Evolutionary conservation across 371 early-diverging fungal genomes (phyloP).

Genomic region (Lichtheimia ramosa): DNA sequence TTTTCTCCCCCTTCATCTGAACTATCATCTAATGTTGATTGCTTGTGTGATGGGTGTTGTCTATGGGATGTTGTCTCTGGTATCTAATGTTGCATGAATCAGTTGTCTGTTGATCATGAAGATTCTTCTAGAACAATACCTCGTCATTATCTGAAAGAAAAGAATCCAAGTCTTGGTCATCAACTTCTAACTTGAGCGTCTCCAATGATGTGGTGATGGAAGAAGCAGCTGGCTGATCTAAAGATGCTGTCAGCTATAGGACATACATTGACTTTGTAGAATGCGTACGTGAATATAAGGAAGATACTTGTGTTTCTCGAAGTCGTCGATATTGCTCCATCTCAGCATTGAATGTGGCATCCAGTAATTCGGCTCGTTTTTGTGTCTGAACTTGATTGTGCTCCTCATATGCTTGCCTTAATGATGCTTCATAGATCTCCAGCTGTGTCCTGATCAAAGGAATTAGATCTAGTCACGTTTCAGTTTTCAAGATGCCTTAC

Average conservation of each 20-base stretch:
- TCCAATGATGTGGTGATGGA: conserved; percentile 21
- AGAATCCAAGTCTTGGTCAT: conserved; percentile 20
- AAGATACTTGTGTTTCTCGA: conserved; percentile 39
- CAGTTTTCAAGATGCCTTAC: conserved; percentile 5
- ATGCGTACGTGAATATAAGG: conserved; percentile 35
- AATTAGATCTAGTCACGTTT: too few species aligned
- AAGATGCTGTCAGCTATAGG: too few species aligned
- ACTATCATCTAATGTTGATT: too few species aligned
- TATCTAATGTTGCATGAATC: too few species aligned
- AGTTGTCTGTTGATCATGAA: too few species aligned
- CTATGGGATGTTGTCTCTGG: too few species aligned
- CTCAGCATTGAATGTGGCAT: conserved; percentile 48
- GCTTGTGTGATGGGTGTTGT: too few species aligned
- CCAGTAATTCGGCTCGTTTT: conserved; percentile 38
- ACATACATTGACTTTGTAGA: too few species aligned
- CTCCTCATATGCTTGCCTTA: conserved; percentile 34
- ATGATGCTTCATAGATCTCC: conserved; percentile 18
- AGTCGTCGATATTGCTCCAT: conserved; percentile 43
- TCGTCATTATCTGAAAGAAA: conserved; percentile 19
- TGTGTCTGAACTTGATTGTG: conserved; percentile 28
- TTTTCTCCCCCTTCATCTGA: conserved; percentile 13
- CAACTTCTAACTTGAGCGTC: conserved; percentile 18
- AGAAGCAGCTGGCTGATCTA: too few species aligned
- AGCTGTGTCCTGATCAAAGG: conserved; percentile 10
- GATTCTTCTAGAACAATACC: too few species aligned